Evolutionary conservation across 306 rosid species (phyloP), one percentile per base, ranked within the genome.

Genomic region (Cucurbita maxima): DNA sequence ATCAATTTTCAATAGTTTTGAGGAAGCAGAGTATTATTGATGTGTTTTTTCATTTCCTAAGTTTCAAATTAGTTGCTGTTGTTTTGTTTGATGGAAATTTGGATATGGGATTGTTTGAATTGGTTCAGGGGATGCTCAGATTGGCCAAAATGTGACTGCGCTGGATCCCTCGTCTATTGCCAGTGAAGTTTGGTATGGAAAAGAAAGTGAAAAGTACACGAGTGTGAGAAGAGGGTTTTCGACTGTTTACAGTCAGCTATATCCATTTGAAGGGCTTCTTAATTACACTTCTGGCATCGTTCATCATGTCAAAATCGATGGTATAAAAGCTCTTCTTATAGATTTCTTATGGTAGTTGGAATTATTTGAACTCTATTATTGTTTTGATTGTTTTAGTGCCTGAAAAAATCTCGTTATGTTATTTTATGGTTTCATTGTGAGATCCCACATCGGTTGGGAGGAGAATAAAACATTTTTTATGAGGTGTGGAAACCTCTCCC

Each of bases 211-310:
- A 53, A 84, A 92, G 74, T 88, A 88, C 59, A 48, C 75, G 48
- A 79, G 75, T 34, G 62, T 80, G 60, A 71, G 73, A 63, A 86
- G 77, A 80, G 96, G 96, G 72, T 73, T 64, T 78, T 88, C 96
- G 13, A 58, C 78, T 68, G 86, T 88, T 80, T 93, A 93, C 71
- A 86, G 84, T 76, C 98, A 93, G 19, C 67, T 88, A 80, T 93
- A 93, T 81, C 98, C 98, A 53, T 90, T 86, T 73, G 74, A 85
- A 83, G 96, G 93, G 47, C 93, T 88, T 34, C 81, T 84, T 79
- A 88, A 90, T 90, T 93, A 93, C 85, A 88, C 96, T 18, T 93
- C 98, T 18, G 93, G 88, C 54, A 90, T 93, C 82, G 87, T 90
- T 88, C 96, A 93, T 80, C 96, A 90, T 78, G 98, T 87, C 38